phyloP scores from a whole-genome alignment of 2,329 filamentous ascomycete genomes.

The Cladosporium halotolerans region DNA sequence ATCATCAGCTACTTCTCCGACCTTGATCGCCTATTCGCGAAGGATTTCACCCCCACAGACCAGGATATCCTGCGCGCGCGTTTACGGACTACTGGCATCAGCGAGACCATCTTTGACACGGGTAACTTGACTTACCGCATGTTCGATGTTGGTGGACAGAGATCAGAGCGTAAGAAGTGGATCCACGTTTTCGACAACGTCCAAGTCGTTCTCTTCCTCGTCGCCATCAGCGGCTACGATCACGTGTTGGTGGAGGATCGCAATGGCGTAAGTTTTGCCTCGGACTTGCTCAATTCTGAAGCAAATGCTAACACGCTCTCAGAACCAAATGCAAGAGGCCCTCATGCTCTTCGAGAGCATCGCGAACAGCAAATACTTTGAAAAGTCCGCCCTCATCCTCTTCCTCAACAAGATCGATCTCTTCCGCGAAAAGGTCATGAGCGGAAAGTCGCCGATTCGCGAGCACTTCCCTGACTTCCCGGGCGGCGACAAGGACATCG shows the following conservation, averaged over 20 bases:
- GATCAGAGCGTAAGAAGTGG: slow-evolving; percentile 95
- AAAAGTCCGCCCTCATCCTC: slow-evolving; percentile 46
- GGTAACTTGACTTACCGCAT: slow-evolving; percentile 91
- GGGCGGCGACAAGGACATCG: slow-evolving; percentile 39
- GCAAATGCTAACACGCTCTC: slow-evolving; percentile 1
- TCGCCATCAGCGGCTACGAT: slow-evolving; percentile 93
- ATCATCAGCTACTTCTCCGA: slow-evolving; percentile 67
- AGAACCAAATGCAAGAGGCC: slow-evolving; percentile 53
- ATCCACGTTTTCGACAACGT: slow-evolving; percentile 96
- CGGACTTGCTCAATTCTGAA: neutral
- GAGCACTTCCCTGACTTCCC: slow-evolving; percentile 46
- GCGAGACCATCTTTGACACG: slow-evolving; percentile 87
- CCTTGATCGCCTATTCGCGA: slow-evolving; percentile 55
- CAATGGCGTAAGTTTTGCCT: slow-evolving; percentile 67
- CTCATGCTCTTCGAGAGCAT: slow-evolving; percentile 50
- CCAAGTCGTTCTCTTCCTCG: slow-evolving; percentile 84
- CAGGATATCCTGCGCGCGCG: slow-evolving; percentile 90
- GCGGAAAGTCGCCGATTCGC: slow-evolving; percentile 41
- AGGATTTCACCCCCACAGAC: slow-evolving; percentile 80
- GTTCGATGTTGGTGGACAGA: slow-evolving; percentile 90
- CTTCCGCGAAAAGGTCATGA: slow-evolving; percentile 45
- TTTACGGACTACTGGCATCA: slow-evolving; percentile 89
- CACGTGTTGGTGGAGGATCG: slow-evolving; percentile 95
- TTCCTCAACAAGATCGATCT: slow-evolving; percentile 51
- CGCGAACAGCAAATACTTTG: slow-evolving; percentile 48